phyloP scores from a whole-genome alignment of 1,139 yeast species.

The Fermentozyma sake region DNA sequence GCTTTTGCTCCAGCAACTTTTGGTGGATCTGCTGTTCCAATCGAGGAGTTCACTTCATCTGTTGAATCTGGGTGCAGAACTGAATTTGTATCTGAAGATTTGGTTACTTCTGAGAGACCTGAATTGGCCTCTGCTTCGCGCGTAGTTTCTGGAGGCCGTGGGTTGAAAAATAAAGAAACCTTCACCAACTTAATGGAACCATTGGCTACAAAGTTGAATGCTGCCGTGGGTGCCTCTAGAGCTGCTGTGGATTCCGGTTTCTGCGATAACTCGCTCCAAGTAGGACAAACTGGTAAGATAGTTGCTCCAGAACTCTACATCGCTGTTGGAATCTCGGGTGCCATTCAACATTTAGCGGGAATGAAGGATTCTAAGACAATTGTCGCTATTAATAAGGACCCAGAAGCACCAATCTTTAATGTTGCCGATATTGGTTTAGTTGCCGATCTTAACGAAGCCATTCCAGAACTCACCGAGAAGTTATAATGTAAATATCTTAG shows the following conservation, averaged over 20 bases:
- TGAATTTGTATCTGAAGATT: constrained; percentile 67
- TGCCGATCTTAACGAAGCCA: constrained; percentile 79
- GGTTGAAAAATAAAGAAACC: constrained; percentile 83
- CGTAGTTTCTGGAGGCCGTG: constrained; percentile 93
- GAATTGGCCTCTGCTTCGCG: constrained; percentile 78
- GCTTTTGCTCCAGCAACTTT: constrained; percentile 64
- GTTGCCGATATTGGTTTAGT: constrained; percentile 88
- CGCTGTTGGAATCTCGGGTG: constrained; percentile 95
- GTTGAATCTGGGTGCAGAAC: constrained; percentile 32
- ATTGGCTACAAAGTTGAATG: constrained; percentile 76
- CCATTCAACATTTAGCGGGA: constrained; percentile 97
- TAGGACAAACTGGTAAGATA: constrained; percentile 97
- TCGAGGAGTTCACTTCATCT: constrained; percentile 45
- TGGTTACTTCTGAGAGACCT: constrained; percentile 81
- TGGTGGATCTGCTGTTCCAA: constrained; percentile 32
- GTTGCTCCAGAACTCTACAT: constrained; percentile 94
- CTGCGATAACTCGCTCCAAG: constrained; percentile 95
- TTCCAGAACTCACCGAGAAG: constrained; percentile 84
- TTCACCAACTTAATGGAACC: constrained; percentile 78
- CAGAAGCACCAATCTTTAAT: constrained; percentile 90
- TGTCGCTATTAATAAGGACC: constrained; percentile 92
- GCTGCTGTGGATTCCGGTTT: constrained; percentile 97
- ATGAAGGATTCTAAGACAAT: constrained; percentile 95
- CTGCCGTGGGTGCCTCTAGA: constrained; percentile 96
- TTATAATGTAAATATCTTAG: constrained; percentile 22